These are phyloP conservation scores for Heimioporus sp. DNA, from an alignment of 768 basidiomycete species.

Conservation along the genomic window DNA sequence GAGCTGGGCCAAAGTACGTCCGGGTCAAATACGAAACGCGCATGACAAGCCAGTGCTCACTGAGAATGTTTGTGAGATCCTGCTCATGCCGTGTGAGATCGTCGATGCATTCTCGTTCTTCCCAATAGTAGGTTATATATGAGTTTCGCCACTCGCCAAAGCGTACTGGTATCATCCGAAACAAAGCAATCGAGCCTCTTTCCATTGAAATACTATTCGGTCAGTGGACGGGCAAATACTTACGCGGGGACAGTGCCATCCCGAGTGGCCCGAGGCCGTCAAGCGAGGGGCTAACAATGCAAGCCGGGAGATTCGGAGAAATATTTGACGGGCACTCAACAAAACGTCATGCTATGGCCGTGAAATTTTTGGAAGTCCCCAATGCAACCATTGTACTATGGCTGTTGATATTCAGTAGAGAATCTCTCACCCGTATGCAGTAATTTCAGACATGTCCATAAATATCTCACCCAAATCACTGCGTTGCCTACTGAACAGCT, in stretches of 20 bases:
- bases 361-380: not conserved
- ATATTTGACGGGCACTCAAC: not conserved
- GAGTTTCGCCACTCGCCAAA: slow-evolving; percentile 24
- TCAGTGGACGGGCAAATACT: slow-evolving; percentile 10
- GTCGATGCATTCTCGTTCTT: not conserved
- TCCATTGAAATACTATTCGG: slow-evolving; percentile 9
- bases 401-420: not conserved
- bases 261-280: not conserved
- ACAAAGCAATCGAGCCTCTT: slow-evolving; percentile 21
- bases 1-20: slow-evolving; percentile 14
- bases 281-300: slow-evolving; percentile 12
- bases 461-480: slow-evolving; percentile 5
- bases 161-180: slow-evolving; percentile 10
- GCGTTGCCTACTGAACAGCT: not conserved
- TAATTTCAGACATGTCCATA: not conserved
- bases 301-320: not conserved
- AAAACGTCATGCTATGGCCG: slow-evolving; percentile 5
- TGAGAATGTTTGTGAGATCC: slow-evolving; percentile 30
- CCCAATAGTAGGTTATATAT: slow-evolving; percentile 21
- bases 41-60: slow-evolving; percentile 15
- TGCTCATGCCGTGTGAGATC: slow-evolving; percentile 23
- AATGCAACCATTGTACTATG: not conserved
- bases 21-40: not conserved
- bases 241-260: slow-evolving; percentile 4
- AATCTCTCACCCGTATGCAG: not conserved